A percentile compares a stretch with the other conserved stretches of the same genome.
These are phyloP conservation scores for Coix lacrymajobi DNA, from an alignment of 176 grass and related monocot genomes.

Conservation along the genomic window DNA sequence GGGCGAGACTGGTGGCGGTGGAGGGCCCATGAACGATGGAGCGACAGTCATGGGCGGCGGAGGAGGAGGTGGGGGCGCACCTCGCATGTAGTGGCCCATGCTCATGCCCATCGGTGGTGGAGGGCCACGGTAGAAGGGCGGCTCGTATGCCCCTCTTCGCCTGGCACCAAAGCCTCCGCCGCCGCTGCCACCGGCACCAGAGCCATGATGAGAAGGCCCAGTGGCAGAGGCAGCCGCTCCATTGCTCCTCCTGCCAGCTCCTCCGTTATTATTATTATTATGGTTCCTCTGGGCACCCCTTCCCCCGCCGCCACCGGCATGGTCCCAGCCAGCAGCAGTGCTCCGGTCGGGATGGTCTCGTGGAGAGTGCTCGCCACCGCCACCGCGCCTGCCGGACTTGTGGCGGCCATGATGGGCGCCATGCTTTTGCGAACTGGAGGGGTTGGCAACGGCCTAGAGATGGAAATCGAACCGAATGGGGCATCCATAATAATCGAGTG, in stretches of 20 bases:
- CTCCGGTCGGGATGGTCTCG: conserved; percentile 24
- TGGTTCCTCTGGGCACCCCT: conserved; percentile 32
- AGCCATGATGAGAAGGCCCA: conserved; percentile 9
- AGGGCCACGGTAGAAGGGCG: conserved; percentile 34
- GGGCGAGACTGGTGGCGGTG: conserved; percentile 20
- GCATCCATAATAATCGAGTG: neutral
- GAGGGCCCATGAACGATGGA: conserved; percentile 40
- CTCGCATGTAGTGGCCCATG: conserved; percentile 38
- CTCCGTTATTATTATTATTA: conserved; percentile 17
- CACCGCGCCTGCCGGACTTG: conserved; percentile 24
- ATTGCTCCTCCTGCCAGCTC: conserved; percentile 18
- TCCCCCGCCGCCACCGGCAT: neutral
- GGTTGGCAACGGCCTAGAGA: conserved; percentile 19
- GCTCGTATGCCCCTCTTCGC: conserved; percentile 45
- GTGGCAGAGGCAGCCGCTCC: neutral
- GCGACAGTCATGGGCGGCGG: conserved; percentile 16
- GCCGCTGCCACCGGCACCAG: neutral
- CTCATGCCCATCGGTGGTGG: conserved; percentile 13
- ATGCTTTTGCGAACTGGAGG: conserved; percentile 29
- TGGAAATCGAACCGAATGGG: neutral
- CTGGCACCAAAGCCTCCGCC: conserved; percentile 10
- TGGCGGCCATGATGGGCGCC: conserved; percentile 25
- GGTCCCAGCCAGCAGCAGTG: conserved; percentile 27
- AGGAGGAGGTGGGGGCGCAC: conserved; percentile 25
- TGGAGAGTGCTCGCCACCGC: conserved; percentile 29